Evolutionary conservation across 148 eudicot species (phyloP), one percentile per base, ranked within the genome.

Genomic region (Persicaria maculosa): DNA sequence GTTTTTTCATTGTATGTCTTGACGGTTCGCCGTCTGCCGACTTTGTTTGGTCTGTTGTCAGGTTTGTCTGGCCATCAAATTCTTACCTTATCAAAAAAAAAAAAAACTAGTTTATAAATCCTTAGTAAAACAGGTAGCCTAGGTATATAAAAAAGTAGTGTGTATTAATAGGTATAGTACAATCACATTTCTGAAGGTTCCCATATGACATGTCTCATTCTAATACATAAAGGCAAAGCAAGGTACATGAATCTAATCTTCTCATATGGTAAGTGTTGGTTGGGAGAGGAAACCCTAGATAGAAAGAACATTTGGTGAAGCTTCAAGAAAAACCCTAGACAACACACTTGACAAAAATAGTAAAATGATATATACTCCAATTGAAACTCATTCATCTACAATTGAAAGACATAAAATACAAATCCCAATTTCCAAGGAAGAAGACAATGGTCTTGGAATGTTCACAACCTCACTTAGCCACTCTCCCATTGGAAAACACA

Each of bases 241-340:
- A 15, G 4, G 64, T 36, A 62, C n/a, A 62, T 36, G 44, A 31
- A 12, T 19, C 68, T 62, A 62, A 62, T 62, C 68, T 62, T 62
- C 68, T 62, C 70, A 65, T 43, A 14, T 36, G 46, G 9, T 65
- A 36, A 36, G 40, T 31, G 70, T 65, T 65, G 45, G 70, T 15
- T 40, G 12, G 70, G 6, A 57, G 16, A 19, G 31, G 5, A 61
- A 7, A 62, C 31, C 10, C 17, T 36, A 5, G 45, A 65, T 31
- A 31, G 40, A 46, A 65, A 65, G 70, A 65, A 65, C 46, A 65
- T 65, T 65, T 65, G 70, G 70, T 65, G 70, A 65, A 40, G 46
- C 47, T 31, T 25, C 68, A 14, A 65, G 9, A 65, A 40, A 16
- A 65, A 40, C 3, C 70, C 70, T 20, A 58, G 31, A 31, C 40